Base-by-base conservation (phyloP, 1,139 yeast species). In the Geotrichum histeridarum region DNA sequence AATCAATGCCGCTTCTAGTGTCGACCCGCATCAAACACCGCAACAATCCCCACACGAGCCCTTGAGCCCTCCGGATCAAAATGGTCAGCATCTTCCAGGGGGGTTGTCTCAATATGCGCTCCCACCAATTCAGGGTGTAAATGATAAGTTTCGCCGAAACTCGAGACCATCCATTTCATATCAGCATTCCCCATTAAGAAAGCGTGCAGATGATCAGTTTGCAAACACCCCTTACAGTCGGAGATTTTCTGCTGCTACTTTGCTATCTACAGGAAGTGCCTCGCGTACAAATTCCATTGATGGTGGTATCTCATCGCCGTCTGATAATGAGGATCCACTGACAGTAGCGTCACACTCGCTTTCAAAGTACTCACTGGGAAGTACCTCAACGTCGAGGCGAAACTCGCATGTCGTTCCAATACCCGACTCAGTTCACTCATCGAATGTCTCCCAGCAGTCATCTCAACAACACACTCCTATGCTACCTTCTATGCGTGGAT, bases 311-410 rank as follows among this genome's bases (percentile, higher is more conserved):
- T 51, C 57, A 62, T 17, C 65, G 1, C 65, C 63, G 4, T 62
- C 67, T 1, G 70, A 67, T 52, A 66, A 58, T 18, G 70, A 67
- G 49, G 70, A 67, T 46, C 70, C 70, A 2, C 55, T 66, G 32
- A 52, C 60, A 22, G 64, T 61, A 4, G 55, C 59, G 5, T 59
- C 61, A 14, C 63, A 63, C 46, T 63, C 68, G 12, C 55, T 67
- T 42, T 61, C 66, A 48, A 65, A 63, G 49, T 67, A 67, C 55
- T 65, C 70, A 4, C 58, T 67, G 11, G 57, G 58, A 22, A 33
- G 51, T 15, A 11, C 42, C 5, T 59, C 66, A 4, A 59, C 57
- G 44, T 65, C 69, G 4, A 58, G 70, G 5, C 53, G 69, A 37
- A 65, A 65, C 51, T 61, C 66, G 12, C 66, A 64, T 46, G 65